Conservation (phyloP, 129 eudicot species). For the Escallonia herrerae region DNA sequence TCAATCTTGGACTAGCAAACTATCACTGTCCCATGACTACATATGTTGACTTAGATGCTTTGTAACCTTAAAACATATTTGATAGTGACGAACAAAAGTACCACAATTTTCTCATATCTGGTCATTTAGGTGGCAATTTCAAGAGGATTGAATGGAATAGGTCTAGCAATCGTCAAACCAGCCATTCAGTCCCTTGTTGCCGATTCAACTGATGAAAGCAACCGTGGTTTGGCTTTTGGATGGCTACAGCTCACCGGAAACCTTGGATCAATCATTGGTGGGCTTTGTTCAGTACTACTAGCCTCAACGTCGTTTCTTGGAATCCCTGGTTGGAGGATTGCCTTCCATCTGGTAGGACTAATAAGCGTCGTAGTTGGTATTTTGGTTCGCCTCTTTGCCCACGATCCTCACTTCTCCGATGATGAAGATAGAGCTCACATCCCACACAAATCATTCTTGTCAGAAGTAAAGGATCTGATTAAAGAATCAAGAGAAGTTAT, state of each 20-base stretch:
- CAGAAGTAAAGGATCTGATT: constrained; percentile 19
- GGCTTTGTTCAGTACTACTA: constrained; percentile 19
- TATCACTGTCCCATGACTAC: no score
- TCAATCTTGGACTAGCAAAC: no score
- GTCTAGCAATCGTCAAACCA: constrained; percentile 46
- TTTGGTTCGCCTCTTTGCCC: constrained; percentile 36
- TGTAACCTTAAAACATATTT: no score
- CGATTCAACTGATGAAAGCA: constrained; percentile 46
- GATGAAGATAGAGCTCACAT: not conserved
- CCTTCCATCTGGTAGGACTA: constrained; percentile 41
- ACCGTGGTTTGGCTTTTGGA: constrained; percentile 47
- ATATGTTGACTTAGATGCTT: no score
- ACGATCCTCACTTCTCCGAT: constrained; percentile 27
- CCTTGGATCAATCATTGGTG: constrained; percentile 45
- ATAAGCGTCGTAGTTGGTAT: constrained; percentile 33
- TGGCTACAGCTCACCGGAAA: constrained; percentile 40
- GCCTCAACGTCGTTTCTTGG: constrained; percentile 39
- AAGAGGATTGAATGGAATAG: constrained; percentile 46
- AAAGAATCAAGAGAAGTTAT: constrained; percentile 33
- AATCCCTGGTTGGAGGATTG: constrained; percentile 43
- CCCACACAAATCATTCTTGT: constrained; percentile 10
- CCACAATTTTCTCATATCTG: no score
- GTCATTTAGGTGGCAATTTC: constrained; percentile 41
- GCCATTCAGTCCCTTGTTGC: constrained; percentile 53
- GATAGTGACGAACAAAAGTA: no score